Evolutionary conservation across 768 basidiomycete genomes (phyloP), one percentile per base, ranked within the genome.

Genomic region (Termitomyces sp.): DNA sequence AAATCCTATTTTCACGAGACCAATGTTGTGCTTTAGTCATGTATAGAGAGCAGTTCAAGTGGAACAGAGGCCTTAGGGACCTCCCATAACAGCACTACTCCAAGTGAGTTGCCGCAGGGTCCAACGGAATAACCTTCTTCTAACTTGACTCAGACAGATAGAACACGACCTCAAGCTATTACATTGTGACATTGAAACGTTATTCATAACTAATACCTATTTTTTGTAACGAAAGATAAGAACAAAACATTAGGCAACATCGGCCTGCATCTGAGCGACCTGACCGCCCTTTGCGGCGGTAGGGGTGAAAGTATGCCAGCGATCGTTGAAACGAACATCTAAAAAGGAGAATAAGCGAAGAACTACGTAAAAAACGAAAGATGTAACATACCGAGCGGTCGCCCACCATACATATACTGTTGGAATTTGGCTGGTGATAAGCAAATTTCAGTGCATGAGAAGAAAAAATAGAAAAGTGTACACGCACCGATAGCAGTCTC

Each of bases 251-350:
- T 57, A 67, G 16, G 58, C 56, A 36, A 58, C 54, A 16, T 91
- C 88, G 16, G 84, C 72, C 65, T 84, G 85, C 73, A 89, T 83
- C 12, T 86, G 77, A 36, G 80, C 81, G 42, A 85, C 72, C 69
- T 88, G 87, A 3, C 89, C 89, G 40, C 94, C 94, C 70, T 92
- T 94, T 1, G 93, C 94, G 40, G 94, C 88, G 14, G 87, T 84
- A 0, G 90, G 88, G 4, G 93, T 82, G 72, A 96, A 97, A 0
- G 90, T 91, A 70, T 97, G 94, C 92, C 92, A 94, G 63, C 93
- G 86, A 67, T 94, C 92, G 69, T 96, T 97, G 83, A 93, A 96
- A 61, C 91, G 87, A 36, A 97, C 94, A 66, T 95, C 94, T 88
- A 63, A 0, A 6, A 52, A 40, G 20, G 24, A 32, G 28, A 20